Conservation (phyloP, 176 grass and related monocot species). For the Avena sativa region DNA sequence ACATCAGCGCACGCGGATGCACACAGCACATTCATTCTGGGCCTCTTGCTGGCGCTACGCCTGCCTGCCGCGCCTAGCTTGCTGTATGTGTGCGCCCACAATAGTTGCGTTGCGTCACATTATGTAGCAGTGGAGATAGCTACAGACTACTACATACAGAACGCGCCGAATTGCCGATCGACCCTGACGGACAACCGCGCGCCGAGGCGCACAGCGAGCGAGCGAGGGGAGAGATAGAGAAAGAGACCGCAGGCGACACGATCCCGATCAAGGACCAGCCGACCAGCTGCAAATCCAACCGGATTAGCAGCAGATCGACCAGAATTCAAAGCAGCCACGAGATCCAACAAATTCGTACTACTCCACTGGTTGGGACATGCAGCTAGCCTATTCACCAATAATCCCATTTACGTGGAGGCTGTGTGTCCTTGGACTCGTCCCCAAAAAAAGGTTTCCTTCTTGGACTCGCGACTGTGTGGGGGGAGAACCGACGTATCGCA, state of each 20-base stretch:
- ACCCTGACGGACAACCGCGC: background rate
- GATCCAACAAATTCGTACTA: background rate
- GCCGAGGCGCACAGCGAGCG: background rate
- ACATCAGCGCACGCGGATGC: background rate
- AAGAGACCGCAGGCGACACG: background rate
- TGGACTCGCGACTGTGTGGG: background rate
- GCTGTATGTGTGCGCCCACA: background rate
- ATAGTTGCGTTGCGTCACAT: background rate
- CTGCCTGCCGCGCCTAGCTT: background rate
- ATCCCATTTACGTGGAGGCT: background rate
- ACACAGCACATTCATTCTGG: background rate
- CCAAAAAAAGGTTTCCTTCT: too few relatives aligned
- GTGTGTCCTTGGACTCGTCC: background rate
- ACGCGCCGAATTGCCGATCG: background rate
- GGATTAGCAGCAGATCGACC: background rate
- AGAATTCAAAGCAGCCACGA: background rate
- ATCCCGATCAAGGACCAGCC: constrained; percentile 25
- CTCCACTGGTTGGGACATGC: background rate
- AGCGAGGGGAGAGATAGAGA: background rate
- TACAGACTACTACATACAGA: constrained; percentile 4
- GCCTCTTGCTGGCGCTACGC: background rate
- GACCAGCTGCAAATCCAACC: constrained; percentile 25
- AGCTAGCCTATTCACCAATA: background rate
- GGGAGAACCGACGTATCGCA: background rate
- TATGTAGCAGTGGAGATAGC: background rate